Evolutionary conservation across 768 basidiomycete genomes (phyloP).

Genomic region (Xerocomus spinulosus): DNA sequence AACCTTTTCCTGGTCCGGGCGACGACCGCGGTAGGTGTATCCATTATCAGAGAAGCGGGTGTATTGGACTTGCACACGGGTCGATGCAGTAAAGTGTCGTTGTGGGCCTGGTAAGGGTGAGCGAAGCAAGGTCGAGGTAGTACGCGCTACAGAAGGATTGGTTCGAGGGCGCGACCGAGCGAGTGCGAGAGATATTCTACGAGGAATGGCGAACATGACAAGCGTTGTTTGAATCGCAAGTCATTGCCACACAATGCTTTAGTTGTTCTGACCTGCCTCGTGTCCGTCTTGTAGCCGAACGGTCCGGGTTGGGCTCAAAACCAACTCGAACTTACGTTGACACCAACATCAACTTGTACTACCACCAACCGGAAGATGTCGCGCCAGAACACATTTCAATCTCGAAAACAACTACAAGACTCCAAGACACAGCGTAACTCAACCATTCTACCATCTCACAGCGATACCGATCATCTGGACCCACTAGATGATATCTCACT

Average conservation of each 20-base stretch:
- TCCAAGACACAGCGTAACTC: conserved; percentile 4
- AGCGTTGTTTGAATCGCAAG: not conserved
- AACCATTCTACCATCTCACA: conserved; percentile 5
- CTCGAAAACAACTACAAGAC: too few relatives aligned
- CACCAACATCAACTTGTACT: conserved; percentile 24
- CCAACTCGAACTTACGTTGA: conserved; percentile 32
- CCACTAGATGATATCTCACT: conserved; percentile 10
- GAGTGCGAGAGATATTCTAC: conserved; percentile 1
- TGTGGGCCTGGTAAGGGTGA: not conserved
- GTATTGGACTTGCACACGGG: conserved; percentile 22
- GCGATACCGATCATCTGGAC: conserved; percentile 2
- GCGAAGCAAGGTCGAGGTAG: not conserved
- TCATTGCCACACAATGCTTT: conserved; percentile 7
- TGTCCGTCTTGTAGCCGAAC: conserved; percentile 16
- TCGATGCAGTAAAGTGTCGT: conserved; percentile 20
- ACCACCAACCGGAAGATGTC: conserved; percentile 15
- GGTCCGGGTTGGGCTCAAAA: conserved; percentile 12
- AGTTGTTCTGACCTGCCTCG: conserved; percentile 3
- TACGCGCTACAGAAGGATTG: not conserved
- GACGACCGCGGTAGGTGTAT: conserved; percentile 1
- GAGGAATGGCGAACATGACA: conserved; percentile 10
- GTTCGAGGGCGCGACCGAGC: not conserved
- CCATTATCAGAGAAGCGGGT: conserved; percentile 23
- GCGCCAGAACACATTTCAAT: conserved; percentile 9
- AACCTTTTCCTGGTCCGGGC: conserved; percentile 7